phyloP scores from a whole-genome alignment of 2,329 filamentous ascomycete species.

The Fusarium albidum region DNA sequence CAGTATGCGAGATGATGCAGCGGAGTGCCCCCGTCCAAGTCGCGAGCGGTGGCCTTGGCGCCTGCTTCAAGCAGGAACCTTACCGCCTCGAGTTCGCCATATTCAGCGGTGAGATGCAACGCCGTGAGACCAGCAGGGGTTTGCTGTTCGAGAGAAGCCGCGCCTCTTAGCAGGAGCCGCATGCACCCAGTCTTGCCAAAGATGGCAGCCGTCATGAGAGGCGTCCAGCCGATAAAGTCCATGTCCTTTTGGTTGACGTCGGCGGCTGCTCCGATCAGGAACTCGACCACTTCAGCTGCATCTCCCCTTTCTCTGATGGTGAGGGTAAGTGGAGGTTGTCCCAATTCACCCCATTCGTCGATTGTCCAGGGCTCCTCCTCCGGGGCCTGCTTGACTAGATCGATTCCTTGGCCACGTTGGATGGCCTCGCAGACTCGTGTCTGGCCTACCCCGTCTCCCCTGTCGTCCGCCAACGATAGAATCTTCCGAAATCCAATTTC shows the following conservation, averaged over 20 bases:
- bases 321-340: neutral
- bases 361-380: constrained; percentile 2
- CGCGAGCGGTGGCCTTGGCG: neutral
- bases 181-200: neutral
- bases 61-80: constrained; percentile 3
- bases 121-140: neutral
- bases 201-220: neutral
- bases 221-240: neutral
- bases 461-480: no score
- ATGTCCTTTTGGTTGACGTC: neutral
- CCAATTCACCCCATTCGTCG: neutral
- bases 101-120: neutral
- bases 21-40: neutral
- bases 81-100: neutral
- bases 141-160: neutral
- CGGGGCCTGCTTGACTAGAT: neutral
- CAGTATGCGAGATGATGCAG: neutral
- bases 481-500: no score
- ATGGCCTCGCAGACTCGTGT: neutral
- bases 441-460: neutral
- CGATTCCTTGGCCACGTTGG: no score
- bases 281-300: neutral
- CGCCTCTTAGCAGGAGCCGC: neutral
- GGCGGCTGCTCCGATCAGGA: constrained; percentile 5
- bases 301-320: fast-evolving